Base-by-base conservation (phyloP, 371 early-diverging fungal species). In the Apophysomyces variabilis region DNA sequence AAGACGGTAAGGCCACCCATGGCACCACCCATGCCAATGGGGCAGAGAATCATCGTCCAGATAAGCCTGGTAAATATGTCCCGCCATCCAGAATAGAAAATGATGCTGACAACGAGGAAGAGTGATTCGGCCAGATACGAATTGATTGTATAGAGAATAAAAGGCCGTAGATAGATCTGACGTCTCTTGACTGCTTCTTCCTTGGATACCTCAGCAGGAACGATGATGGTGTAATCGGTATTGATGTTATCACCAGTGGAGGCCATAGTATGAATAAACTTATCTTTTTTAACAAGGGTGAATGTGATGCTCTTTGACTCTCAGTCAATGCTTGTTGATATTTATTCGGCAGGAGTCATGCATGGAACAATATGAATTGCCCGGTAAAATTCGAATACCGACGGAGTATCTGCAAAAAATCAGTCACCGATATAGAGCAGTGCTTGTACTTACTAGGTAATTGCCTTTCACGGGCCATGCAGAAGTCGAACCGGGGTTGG, bases 31-130 rank as follows among this genome's bases (percentile, higher is more conserved):
- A 47, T 66, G 11, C 66, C 66, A 47, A 60, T 66, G n/a, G 66
- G 59, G 39, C 66, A 66, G 16, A 66, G 36, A 26, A 66, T 37
- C 66, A 66, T 66, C 11, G 60, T 66, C 60, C 66, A 66, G 36
- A 38, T 35, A 36, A 66, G 56, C 16, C 47, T 66, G 16, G 36
- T 60, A 16, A 35, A 45, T 4, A 66, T 47, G 13, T 66, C 66
- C 5, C 56, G 36, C 13, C 45, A 46, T 7, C 60, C 66, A 18
- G 60, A 60, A 37, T 60, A 66, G 14, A 47, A 66, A 9, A 66
- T 9, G 1, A 66, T 66, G 18, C 60, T 44, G 36, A 66, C 18
- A 7, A 60, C 37, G 11, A 66, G 39, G 26, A 66, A 59, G 3
- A 60, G 7, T 14, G 43, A 26, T 21, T 60, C 66, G 16, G 39